Evolutionary conservation across 2,329 filamentous ascomycete species (phyloP).

Genomic region (Botrytis byssoidea): DNA sequence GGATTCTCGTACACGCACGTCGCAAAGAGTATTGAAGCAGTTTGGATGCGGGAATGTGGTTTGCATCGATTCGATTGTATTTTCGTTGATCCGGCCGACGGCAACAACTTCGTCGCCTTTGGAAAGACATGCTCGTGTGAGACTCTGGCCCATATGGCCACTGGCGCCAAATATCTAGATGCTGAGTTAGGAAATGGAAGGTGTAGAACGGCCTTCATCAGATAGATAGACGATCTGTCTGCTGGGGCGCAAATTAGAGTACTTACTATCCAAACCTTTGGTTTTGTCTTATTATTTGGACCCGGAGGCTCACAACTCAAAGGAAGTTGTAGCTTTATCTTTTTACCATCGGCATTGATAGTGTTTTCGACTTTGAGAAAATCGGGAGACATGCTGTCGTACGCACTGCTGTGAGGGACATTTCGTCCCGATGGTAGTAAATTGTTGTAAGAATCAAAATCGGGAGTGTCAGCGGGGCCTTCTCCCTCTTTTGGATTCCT

Average conservation of each 20-base stretch:
- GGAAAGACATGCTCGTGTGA: conserved; percentile 77
- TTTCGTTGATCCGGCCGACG: conserved; percentile 80
- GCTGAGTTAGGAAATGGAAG: conserved; percentile 14
- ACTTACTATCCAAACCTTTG: conserved; percentile 84
- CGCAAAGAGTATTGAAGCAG: conserved; percentile 80
- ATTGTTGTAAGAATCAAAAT: not conserved
- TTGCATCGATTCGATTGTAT: conserved; percentile 68
- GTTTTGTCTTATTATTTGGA: conserved; percentile 65
- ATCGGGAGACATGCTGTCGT: conserved; percentile 29
- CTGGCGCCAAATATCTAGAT: conserved; percentile 85
- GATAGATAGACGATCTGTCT: not conserved
- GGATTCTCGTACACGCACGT: conserved; percentile 79
- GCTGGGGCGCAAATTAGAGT: not conserved
- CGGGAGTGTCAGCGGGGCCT: not conserved
- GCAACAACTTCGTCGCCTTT: conserved; percentile 83
- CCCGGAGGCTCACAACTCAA: conserved; percentile 83
- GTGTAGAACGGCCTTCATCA: too few species aligned
- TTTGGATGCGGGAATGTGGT: conserved; percentile 61
- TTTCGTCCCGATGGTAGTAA: not conserved
- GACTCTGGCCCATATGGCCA: conserved; percentile 92
- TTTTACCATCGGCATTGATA: conserved; percentile 25
- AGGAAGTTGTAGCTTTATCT: conserved; percentile 62
- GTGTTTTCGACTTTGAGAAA: conserved; percentile 13
- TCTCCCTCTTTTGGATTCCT: not conserved
- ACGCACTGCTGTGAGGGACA: not conserved